Conservation (phyloP, 495 filamentous ascomycete species). For the Tuber umbilicatum region DNA sequence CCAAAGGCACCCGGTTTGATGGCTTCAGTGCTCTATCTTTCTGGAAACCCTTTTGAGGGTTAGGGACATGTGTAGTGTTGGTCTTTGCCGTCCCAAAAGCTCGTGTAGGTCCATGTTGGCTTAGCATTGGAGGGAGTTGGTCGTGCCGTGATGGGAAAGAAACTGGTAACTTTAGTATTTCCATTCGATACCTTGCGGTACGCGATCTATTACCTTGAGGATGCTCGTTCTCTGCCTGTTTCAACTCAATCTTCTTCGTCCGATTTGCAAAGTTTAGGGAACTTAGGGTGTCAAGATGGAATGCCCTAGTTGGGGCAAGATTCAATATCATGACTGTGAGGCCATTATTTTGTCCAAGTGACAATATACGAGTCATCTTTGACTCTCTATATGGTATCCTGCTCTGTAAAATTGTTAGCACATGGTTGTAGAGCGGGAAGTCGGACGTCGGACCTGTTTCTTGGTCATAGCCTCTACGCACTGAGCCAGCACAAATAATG, state of each 20-base stretch:
- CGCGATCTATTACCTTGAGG: background rate
- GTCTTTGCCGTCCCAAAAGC: slow-evolving; percentile 34
- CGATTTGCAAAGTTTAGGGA: slow-evolving; percentile 87
- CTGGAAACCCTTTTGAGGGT: slow-evolving; percentile 2
- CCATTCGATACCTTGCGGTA: background rate
- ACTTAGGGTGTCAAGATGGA: slow-evolving; percentile 88
- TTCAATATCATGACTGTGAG: slow-evolving; percentile 96
- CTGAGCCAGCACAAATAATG: slow-evolving; percentile 85
- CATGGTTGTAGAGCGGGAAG: slow-evolving; percentile 1
- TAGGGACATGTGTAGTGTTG: slow-evolving; percentile 15
- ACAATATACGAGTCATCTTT: slow-evolving; percentile 95
- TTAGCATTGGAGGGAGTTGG: slow-evolving; percentile 13
- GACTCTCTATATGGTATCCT: slow-evolving; percentile 90
- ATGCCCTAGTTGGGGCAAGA: slow-evolving; percentile 70
- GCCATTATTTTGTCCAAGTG: slow-evolving; percentile 89
- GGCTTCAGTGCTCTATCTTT: slow-evolving; percentile 16
- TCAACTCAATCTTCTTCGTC: slow-evolving; percentile 92
- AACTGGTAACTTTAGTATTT: slow-evolving; percentile 7
- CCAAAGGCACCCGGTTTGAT: slow-evolving; percentile 20
- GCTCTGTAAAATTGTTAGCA: slow-evolving; percentile 51
- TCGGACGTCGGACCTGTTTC: slow-evolving; percentile 45
- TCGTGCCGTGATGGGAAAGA: slow-evolving; percentile 25
- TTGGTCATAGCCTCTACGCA: slow-evolving; percentile 91
- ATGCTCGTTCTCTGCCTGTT: slow-evolving; percentile 62
- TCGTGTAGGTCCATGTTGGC: slow-evolving; percentile 25